These are phyloP conservation scores for Rugonectria rugulosa DNA, from an alignment of 2,329 filamentous ascomycete genomes.

Conservation along the genomic window DNA sequence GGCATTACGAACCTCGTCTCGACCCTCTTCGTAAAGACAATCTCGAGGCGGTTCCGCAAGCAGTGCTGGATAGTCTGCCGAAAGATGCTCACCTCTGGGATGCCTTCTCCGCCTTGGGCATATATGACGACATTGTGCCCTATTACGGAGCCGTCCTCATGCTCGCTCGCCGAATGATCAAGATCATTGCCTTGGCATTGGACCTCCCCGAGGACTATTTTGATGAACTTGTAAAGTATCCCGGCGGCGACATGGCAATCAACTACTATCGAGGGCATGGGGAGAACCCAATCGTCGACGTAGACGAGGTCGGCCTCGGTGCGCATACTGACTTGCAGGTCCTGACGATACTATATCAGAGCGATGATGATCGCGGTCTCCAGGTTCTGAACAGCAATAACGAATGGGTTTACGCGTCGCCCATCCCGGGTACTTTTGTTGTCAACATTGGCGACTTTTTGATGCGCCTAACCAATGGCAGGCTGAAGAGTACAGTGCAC, in stretches of 20 bases:
- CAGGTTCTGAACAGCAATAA: conserved; percentile 32
- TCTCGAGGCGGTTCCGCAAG: no score
- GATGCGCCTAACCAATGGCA: conserved; percentile 36
- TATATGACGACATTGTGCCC: conserved; percentile 53
- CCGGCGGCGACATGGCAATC: conserved; percentile 4
- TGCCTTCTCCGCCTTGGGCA: conserved; percentile 30
- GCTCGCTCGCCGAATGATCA: conserved; percentile 59
- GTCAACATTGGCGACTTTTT: conserved; percentile 40
- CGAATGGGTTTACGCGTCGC: conserved; percentile 36
- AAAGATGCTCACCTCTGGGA: neutral
- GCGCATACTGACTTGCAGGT: conserved; percentile 49
- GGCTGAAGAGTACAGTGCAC: conserved; percentile 48
- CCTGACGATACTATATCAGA: conserved; percentile 43
- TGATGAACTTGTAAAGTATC: conserved; percentile 43
- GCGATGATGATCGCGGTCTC: conserved; percentile 44
- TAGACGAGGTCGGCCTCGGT: conserved; percentile 9
- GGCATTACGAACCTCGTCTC: no score
- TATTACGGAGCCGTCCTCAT: conserved; percentile 59
- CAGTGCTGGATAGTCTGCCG: no score
- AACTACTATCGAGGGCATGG: conserved; percentile 11
- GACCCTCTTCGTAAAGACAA: no score
- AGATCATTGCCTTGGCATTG: conserved; percentile 62
- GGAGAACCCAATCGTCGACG: neutral
- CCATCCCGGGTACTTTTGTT: conserved; percentile 34
- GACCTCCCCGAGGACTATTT: conserved; percentile 63